Percentiles rank a stretch among this genome's conserved stretches.
Evolutionary conservation across 1,284 basidiomycete genomes (phyloP).

Genomic region (Fomitopsis palustris): DNA sequence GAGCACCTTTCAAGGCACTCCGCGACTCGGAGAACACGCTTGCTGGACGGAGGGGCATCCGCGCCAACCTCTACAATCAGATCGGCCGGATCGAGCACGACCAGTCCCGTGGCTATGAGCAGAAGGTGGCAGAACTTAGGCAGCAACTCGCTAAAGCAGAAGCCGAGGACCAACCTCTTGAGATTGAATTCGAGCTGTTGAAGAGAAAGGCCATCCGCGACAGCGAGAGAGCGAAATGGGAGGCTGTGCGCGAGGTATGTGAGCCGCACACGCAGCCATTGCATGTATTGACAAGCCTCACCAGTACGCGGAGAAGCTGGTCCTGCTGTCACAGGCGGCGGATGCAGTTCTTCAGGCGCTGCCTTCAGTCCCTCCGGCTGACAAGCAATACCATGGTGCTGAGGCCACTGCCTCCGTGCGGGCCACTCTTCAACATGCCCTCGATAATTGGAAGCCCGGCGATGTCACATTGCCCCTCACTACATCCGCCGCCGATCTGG

Average conservation of each 20-base stretch:
- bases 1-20: conserved; percentile 63
- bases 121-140: conserved; percentile 59
- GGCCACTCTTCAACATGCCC: conserved; percentile 69
- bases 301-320: conserved; percentile 74
- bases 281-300: conserved; percentile 4
- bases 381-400: conserved; percentile 49
- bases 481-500: conserved; percentile 45
- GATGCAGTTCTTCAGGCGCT: conserved; percentile 54
- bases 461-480: conserved; percentile 49
- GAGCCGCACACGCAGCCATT: neutral
- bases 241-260: conserved; percentile 69
- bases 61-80: conserved; percentile 53
- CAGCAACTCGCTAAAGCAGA: conserved; percentile 62
- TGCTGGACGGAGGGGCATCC: conserved; percentile 56
- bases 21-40: conserved; percentile 65
- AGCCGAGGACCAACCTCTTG: conserved; percentile 55
- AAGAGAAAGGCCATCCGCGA: conserved; percentile 72
- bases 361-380: conserved; percentile 59
- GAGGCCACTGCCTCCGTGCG: conserved; percentile 63
- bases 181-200: conserved; percentile 65
- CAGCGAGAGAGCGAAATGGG: conserved; percentile 72
- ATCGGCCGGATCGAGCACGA: conserved; percentile 64
- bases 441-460: conserved; percentile 73
- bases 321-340: conserved; percentile 67
- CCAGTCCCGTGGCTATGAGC: conserved; percentile 54